A percentile compares a stretch with the other conserved stretches of the same genome.
These are phyloP conservation scores for Peterozyma xylosa DNA, from an alignment of 805 yeast species.

Conservation along the genomic window DNA sequence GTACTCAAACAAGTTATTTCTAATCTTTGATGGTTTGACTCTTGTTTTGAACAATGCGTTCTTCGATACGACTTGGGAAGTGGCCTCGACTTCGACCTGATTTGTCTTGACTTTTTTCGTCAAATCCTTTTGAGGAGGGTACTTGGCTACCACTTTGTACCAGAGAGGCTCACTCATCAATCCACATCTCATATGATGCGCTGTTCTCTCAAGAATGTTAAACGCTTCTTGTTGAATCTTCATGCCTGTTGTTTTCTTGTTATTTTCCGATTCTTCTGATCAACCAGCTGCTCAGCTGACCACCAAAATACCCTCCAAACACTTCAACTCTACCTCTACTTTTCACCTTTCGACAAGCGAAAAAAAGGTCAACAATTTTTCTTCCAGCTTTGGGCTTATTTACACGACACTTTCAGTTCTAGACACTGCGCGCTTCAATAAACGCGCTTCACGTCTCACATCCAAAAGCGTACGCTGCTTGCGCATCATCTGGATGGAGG, in stretches of 20 bases:
- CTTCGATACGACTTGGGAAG: constrained; percentile 13
- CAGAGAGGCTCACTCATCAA: constrained; percentile 73
- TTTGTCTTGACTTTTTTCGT: constrained; percentile 32
- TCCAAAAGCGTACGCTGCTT: no score
- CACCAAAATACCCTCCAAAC: no score
- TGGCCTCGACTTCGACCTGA: constrained; percentile 16
- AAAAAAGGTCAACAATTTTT: no score
- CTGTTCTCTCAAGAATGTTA: constrained; percentile 71
- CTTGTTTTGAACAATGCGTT: constrained; percentile 37
- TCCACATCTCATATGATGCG: constrained; percentile 67
- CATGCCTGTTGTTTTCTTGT: constrained; percentile 26
- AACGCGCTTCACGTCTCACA: no score
- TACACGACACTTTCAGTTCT: no score
- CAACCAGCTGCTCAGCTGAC: neutral
- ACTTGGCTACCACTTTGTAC: constrained; percentile 76
- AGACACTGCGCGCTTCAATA: no score
- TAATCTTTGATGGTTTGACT: constrained; percentile 25
- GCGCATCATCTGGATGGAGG: no score
- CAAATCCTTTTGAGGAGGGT: constrained; percentile 71
- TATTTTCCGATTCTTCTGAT: neutral
- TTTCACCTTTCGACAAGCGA: no score
- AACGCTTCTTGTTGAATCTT: constrained; percentile 73
- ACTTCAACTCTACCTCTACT: no score
- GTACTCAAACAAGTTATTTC: constrained; percentile 39
- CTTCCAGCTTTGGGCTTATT: no score